A percentile compares a stretch with the other conserved stretches of the same genome.
Evolutionary conservation across 805 yeast genomes (phyloP).

Genomic region (Cyberlindnera samutprakarnensis): DNA sequence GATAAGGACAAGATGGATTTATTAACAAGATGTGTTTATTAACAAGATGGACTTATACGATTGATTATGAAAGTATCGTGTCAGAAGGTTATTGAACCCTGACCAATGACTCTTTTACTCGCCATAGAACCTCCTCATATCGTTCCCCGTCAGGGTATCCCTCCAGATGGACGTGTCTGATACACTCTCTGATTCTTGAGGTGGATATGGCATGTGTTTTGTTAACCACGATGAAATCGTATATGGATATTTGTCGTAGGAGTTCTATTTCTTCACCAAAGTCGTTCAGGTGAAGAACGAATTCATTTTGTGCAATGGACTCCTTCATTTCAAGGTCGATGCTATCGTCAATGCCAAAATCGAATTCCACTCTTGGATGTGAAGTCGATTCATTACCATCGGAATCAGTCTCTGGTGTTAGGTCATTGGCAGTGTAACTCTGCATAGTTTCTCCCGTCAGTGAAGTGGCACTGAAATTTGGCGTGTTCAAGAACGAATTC

Average conservation of each 20-base stretch:
- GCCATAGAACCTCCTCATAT: conserved; percentile 9
- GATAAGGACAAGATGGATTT: too few relatives aligned
- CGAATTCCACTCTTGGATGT: too few relatives aligned
- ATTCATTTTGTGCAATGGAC: too few relatives aligned
- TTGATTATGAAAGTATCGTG: too few relatives aligned
- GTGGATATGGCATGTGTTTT: conserved; percentile 6
- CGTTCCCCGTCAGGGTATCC: conserved; percentile 7
- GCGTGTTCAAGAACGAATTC: conserved; percentile 8
- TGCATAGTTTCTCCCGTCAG: conserved; percentile 7
- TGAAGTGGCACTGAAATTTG: conserved; percentile 20
- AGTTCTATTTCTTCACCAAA: conserved; percentile 23
- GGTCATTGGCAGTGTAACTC: conserved; percentile 1
- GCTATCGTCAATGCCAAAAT: conserved; percentile 14
- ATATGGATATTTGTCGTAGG: conserved; percentile 15
- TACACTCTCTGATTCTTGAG: conserved; percentile 5
- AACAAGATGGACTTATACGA: too few relatives aligned
- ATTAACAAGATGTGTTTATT: too few relatives aligned
- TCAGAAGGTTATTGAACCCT: conserved; percentile 2
- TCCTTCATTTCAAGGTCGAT: too few relatives aligned
- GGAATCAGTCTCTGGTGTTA: conserved; percentile 3
- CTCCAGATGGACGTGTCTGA: conserved; percentile 11
- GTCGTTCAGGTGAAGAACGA: conserved; percentile 12
- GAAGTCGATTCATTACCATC: too few relatives aligned
- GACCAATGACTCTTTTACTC: conserved; percentile 6
- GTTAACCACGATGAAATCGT: conserved; percentile 9